A percentile compares a stretch with the other conserved stretches of the same genome.
phyloP scores from a whole-genome alignment of 345 rosid genomes.

The Rhodomyrtus tomentosa region DNA sequence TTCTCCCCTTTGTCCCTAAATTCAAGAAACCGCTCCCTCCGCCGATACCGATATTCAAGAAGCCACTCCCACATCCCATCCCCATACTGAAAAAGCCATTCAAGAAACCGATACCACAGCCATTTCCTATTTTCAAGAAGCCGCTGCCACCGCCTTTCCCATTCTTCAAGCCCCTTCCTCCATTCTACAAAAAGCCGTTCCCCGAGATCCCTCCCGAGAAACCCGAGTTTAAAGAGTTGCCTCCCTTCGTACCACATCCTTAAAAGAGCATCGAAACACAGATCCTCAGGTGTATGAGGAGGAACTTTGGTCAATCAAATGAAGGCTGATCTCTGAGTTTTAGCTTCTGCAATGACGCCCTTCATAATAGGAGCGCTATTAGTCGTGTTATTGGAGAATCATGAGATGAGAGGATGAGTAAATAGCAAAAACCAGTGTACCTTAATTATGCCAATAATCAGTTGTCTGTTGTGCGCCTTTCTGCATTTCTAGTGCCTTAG shows the following conservation, averaged over 20 bases:
- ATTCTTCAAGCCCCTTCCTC: slow-evolving; percentile 26
- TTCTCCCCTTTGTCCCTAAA: neutral
- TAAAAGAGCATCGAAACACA: neutral
- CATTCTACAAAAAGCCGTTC: slow-evolving; percentile 16
- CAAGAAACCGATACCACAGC: slow-evolving; percentile 6
- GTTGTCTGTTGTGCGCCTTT: neutral
- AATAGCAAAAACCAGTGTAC: neutral
- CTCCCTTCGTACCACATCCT: slow-evolving; percentile 23
- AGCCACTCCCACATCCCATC: slow-evolving; percentile 2
- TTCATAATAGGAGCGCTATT: slow-evolving; percentile 1
- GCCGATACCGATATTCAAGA: neutral
- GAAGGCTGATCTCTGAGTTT: neutral
- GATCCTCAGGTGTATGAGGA: neutral
- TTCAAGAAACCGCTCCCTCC: neutral
- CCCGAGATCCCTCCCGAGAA: slow-evolving; percentile 34
- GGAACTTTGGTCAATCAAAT: neutral
- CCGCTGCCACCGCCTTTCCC: slow-evolving; percentile 5
- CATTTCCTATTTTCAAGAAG: neutral
- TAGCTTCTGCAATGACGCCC: neutral
- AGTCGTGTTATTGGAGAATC: neutral
- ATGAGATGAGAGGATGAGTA: neutral
- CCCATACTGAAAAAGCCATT: slow-evolving; percentile 9
- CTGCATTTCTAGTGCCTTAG: neutral
- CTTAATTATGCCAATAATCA: neutral
- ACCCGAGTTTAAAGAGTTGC: slow-evolving; percentile 40